Percentiles rank a stretch among this genome's conserved stretches.
These are phyloP conservation scores for Penicillium paxilli DNA, from an alignment of 495 filamentous ascomycete species.

Conservation along the genomic window DNA sequence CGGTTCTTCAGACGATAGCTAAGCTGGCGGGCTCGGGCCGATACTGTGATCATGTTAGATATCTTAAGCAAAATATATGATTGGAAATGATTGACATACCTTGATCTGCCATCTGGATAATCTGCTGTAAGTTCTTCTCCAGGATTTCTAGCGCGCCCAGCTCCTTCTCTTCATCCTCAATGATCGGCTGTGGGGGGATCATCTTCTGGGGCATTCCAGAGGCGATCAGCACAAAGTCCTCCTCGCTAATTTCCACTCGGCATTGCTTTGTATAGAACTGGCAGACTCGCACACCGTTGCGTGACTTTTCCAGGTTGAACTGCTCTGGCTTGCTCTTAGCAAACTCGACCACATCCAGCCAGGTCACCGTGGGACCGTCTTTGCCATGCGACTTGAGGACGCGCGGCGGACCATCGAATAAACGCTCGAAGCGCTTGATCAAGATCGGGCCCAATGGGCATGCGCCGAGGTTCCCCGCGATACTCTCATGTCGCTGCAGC, in stretches of 20 bases:
- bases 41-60: conserved; percentile 48
- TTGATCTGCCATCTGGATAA: conserved; percentile 81
- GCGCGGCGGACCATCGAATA: conserved; percentile 78
- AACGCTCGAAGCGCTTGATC: conserved; percentile 79
- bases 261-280: conserved; percentile 80
- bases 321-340: conserved; percentile 77
- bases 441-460: conserved; percentile 79
- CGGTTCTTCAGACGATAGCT: conserved; percentile 79
- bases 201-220: conserved; percentile 83
- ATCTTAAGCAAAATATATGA: background rate
- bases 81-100: conserved; percentile 40
- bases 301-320: conserved; percentile 69
- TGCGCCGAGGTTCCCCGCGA: conserved; percentile 81
- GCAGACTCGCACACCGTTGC: conserved; percentile 68
- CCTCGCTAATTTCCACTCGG: conserved; percentile 82
- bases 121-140: conserved; percentile 69
- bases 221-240: conserved; percentile 78
- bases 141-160: conserved; percentile 80
- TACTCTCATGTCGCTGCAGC: conserved; percentile 78
- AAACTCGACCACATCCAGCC: conserved; percentile 85
- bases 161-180: conserved; percentile 85
- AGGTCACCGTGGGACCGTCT: conserved; percentile 63
- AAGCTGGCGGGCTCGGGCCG: conserved; percentile 75
- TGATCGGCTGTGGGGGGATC: conserved; percentile 77
- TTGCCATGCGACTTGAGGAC: conserved; percentile 66